phyloP scores from a whole-genome alignment of 805 yeast species.

The Nadsonia fulvescens region DNA sequence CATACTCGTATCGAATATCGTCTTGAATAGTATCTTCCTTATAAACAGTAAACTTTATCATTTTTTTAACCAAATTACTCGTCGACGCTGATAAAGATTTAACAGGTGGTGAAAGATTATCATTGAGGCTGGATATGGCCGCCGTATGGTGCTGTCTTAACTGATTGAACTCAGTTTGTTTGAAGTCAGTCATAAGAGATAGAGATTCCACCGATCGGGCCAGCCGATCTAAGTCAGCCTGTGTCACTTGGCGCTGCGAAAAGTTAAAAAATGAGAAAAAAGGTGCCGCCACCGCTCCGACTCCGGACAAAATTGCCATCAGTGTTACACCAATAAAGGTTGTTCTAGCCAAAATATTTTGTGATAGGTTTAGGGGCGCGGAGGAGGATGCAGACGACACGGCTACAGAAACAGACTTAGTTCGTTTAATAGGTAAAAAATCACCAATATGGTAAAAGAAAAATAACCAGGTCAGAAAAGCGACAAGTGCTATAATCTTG shows the following conservation, averaged over 20 bases:
- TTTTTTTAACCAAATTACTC: constrained; percentile 1
- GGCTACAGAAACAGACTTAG: constrained; percentile 1
- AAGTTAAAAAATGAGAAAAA: constrained; percentile 17
- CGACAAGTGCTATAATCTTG: constrained; percentile 6
- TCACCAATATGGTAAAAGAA: constrained; percentile 14
- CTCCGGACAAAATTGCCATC: constrained; percentile 24
- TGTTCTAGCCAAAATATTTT: constrained; percentile 17
- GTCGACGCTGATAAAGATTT: too few relatives aligned
- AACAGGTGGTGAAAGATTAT: too few relatives aligned
- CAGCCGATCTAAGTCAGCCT: constrained; percentile 16
- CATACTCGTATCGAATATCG: constrained; percentile 7
- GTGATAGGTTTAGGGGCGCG: background rate
- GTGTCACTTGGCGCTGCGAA: constrained; percentile 13
- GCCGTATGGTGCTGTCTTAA: background rate
- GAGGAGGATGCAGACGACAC: constrained; percentile 1
- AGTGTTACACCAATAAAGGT: constrained; percentile 24
- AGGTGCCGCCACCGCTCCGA: constrained; percentile 25
- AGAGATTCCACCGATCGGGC: constrained; percentile 12
- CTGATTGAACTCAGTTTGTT: background rate
- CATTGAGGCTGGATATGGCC: background rate
- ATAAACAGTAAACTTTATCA: constrained; percentile 3
- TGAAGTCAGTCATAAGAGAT: background rate
- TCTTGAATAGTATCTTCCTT: constrained; percentile 3
- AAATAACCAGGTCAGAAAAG: constrained; percentile 13
- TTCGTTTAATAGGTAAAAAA: constrained; percentile 12